Evolutionary conservation across 2,329 filamentous ascomycete species (phyloP).

Genomic region (Aspergillus luchuensis): DNA sequence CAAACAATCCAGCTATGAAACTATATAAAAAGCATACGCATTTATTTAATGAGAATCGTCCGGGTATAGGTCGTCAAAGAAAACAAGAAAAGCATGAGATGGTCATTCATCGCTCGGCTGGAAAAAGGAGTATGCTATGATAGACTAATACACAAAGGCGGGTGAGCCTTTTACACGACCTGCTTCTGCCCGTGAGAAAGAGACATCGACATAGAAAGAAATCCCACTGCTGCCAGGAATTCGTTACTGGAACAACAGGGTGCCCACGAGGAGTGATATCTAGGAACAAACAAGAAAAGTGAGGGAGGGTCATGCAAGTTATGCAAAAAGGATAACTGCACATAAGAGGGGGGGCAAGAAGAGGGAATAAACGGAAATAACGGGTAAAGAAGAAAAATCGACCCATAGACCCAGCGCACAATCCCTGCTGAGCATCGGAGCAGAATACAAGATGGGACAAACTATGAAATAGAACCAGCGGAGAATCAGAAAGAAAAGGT

Average conservation of each 20-base stretch:
- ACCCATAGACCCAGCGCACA: conserved; percentile 13
- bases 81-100: conserved; percentile 11
- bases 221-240: conserved; percentile 26
- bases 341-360: conserved; percentile 17
- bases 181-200: conserved; percentile 26
- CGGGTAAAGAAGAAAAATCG: conserved; percentile 20
- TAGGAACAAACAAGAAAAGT: conserved; percentile 16
- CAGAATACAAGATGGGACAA: conserved; percentile 18
- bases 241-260: conserved; percentile 31
- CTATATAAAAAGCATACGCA: background rate
- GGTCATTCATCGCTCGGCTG: conserved; percentile 27
- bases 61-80: background rate
- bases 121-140: conserved; percentile 27
- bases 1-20: background rate
- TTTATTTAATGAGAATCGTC: background rate
- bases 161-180: conserved; percentile 21
- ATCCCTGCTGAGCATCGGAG: conserved; percentile 11
- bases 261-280: conserved; percentile 17
- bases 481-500: conserved; percentile 15
- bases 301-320: conserved; percentile 28
- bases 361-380: conserved; percentile 10
- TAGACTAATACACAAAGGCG: conserved; percentile 33
- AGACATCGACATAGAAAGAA: conserved; percentile 27
- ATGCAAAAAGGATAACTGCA: conserved; percentile 34
- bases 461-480: conserved; percentile 16